Evolutionary conservation across 2,329 filamentous ascomycete species (phyloP).

Genomic region (Nemania diffusa): DNA sequence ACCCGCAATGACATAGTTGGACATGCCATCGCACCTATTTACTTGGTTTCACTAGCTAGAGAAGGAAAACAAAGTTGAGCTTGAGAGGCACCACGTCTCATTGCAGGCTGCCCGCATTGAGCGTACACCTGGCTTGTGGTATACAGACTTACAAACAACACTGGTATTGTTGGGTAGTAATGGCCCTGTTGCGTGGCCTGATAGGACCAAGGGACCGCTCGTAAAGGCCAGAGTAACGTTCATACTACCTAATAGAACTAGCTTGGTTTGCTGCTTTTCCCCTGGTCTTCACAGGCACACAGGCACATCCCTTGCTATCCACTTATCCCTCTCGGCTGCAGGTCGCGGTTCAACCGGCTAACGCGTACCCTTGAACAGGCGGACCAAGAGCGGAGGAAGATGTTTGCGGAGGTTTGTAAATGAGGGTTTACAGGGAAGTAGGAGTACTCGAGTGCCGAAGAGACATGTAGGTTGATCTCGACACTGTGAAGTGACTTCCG

Average conservation of each 20-base stretch:
- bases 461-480: slow-evolving; percentile 24
- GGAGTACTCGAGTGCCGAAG: slow-evolving; percentile 28
- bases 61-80: slow-evolving; percentile 15
- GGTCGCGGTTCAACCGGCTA: slow-evolving; percentile 36
- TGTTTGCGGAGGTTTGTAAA: slow-evolving; percentile 22
- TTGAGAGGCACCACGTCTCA: slow-evolving; percentile 37
- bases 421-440: slow-evolving; percentile 27
- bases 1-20: slow-evolving; percentile 21
- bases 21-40: slow-evolving; percentile 32
- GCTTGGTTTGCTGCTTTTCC: slow-evolving; percentile 33
- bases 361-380: slow-evolving; percentile 28
- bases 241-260: slow-evolving; percentile 39
- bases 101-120: slow-evolving; percentile 30
- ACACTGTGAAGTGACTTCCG: slow-evolving; percentile 43
- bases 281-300: slow-evolving; percentile 29
- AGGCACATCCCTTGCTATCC: slow-evolving; percentile 30
- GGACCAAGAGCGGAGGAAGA: slow-evolving; percentile 28
- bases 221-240: slow-evolving; percentile 41
- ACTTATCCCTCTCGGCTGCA: slow-evolving; percentile 38
- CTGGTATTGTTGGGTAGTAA: slow-evolving; percentile 38
- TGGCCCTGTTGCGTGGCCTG: slow-evolving; percentile 45
- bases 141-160: slow-evolving; percentile 22
- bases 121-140: slow-evolving; percentile 22
- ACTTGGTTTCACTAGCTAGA: slow-evolving; percentile 19
- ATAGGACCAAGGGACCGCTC: slow-evolving; percentile 46